Evolutionary conservation across 75 land plant species (phyloP).

Genomic region (Pinus tabuliformis): DNA sequence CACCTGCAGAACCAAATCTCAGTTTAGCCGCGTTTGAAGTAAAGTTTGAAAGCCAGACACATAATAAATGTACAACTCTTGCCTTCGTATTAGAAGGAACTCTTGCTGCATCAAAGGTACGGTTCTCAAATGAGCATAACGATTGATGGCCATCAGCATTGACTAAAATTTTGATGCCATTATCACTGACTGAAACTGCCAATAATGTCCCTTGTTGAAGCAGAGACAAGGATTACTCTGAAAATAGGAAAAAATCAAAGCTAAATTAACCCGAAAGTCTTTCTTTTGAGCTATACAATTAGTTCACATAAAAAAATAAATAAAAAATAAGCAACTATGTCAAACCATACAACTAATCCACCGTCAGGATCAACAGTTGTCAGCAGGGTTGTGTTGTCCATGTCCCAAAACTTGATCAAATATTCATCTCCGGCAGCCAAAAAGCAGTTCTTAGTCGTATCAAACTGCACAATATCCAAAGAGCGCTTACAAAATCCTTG

Average conservation of each 20-base stretch:
- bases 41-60: not conserved
- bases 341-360: slow-evolving; percentile 54
- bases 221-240: slow-evolving; percentile 77
- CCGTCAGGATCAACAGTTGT: slow-evolving; percentile 82
- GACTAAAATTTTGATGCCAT: slow-evolving; percentile 77
- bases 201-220: slow-evolving; percentile 79
- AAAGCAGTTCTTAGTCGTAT: slow-evolving; percentile 70
- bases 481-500: slow-evolving; percentile 74
- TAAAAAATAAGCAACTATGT: slow-evolving; percentile 5
- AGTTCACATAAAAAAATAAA: not conserved
- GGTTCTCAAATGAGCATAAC: slow-evolving; percentile 59
- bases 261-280: not conserved
- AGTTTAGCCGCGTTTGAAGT: not conserved
- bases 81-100: slow-evolving; percentile 34
- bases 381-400: slow-evolving; percentile 68
- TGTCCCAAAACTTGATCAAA: slow-evolving; percentile 84
- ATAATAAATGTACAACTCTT: slow-evolving; percentile 26
- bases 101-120: slow-evolving; percentile 47
- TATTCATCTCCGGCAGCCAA: slow-evolving; percentile 92
- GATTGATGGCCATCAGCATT: slow-evolving; percentile 68
- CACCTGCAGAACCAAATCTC: slow-evolving; percentile 2
- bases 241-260: slow-evolving; percentile 4
- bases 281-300: not conserved
- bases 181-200: slow-evolving; percentile 81
- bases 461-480: slow-evolving; percentile 75